These are phyloP conservation scores for Candida loeiensis DNA, from an alignment of 805 yeast genomes.

Conservation along the genomic window DNA sequence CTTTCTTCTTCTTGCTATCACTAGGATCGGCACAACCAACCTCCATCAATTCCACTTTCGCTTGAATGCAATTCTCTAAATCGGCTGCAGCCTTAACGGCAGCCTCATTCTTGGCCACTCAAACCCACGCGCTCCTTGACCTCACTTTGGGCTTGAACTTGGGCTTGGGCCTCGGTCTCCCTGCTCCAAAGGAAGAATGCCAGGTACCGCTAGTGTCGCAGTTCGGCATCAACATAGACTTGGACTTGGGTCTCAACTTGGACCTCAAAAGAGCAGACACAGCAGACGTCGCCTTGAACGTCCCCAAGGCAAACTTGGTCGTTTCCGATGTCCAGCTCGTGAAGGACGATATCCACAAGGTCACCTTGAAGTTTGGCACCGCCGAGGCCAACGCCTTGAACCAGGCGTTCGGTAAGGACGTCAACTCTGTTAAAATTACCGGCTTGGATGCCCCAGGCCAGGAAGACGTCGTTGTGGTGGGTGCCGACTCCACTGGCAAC, in stretches of 20 bases:
- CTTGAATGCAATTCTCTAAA: constrained; percentile 13
- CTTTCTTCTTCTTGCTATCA: too few species aligned
- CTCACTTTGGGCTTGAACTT: constrained; percentile 9
- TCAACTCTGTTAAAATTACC: constrained; percentile 9
- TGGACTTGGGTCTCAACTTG: constrained; percentile 11
- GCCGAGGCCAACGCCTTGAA: constrained; percentile 14
- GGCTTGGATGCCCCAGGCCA: constrained; percentile 12
- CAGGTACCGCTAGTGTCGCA: constrained; percentile 8
- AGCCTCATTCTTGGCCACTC: constrained; percentile 10
- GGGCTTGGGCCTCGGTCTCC: constrained; percentile 8
- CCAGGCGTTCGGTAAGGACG: constrained; percentile 9
- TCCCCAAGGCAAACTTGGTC: constrained; percentile 17
- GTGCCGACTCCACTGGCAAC: constrained; percentile 9
- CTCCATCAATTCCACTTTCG: constrained; percentile 6
- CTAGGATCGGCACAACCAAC: too few species aligned
- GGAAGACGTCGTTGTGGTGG: constrained; percentile 11
- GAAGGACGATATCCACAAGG: constrained; percentile 17
- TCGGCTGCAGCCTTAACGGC: constrained; percentile 13
- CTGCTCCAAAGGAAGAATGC: constrained; percentile 8
- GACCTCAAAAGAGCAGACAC: constrained; percentile 11
- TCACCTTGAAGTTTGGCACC: constrained; percentile 18
- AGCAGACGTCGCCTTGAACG: constrained; percentile 9
- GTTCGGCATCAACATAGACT: constrained; percentile 12
- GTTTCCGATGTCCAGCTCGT: constrained; percentile 17
- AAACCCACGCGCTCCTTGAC: constrained; percentile 13